phyloP scores from a whole-genome alignment of 441 rosid genomes.

The Pelargonium exstipulatum region DNA sequence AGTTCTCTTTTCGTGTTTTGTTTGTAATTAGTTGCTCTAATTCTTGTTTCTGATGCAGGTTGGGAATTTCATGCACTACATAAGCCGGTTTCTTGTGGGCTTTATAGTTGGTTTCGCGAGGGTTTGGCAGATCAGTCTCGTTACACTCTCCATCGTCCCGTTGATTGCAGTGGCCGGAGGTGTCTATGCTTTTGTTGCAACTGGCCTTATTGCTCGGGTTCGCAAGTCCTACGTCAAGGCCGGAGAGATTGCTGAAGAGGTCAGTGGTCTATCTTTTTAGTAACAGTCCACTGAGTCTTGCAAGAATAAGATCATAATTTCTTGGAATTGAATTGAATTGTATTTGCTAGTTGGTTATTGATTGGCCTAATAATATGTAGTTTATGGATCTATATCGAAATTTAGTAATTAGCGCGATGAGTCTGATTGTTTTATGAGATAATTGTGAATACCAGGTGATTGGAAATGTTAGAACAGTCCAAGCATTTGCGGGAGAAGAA shows the following conservation, averaged over 20 bases:
- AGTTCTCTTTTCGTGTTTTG: slow-evolving; percentile 48
- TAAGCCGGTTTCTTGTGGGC: slow-evolving; percentile 80
- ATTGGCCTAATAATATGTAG: too few species aligned
- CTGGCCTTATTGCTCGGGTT: slow-evolving; percentile 68
- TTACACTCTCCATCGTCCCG: slow-evolving; percentile 87
- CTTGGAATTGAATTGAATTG: too few species aligned
- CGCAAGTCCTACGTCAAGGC: slow-evolving; percentile 86
- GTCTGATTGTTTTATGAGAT: too few species aligned
- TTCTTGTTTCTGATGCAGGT: slow-evolving; percentile 40
- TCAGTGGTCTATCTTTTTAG: slow-evolving; percentile 16
- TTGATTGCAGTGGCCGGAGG: slow-evolving; percentile 93
- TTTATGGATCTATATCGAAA: too few species aligned
- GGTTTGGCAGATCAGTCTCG: slow-evolving; percentile 94
- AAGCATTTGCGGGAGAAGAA: slow-evolving; percentile 58
- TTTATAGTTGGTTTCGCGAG: slow-evolving; percentile 72
- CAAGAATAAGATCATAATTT: too few species aligned
- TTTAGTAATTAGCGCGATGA: too few species aligned
- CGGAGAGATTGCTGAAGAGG: slow-evolving; percentile 98
- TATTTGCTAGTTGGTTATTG: too few species aligned
- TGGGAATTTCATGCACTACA: slow-evolving; percentile 89
- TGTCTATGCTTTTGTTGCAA: slow-evolving; percentile 75
- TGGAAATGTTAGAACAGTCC: slow-evolving; percentile 58
- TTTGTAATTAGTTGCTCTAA: slow-evolving; percentile 23
- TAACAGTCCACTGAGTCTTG: too few species aligned
- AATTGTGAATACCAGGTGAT: slow-evolving; percentile 30